Evolutionary conservation across 2,329 filamentous ascomycete species (phyloP).

Genomic region (Fusarium succisae): DNA sequence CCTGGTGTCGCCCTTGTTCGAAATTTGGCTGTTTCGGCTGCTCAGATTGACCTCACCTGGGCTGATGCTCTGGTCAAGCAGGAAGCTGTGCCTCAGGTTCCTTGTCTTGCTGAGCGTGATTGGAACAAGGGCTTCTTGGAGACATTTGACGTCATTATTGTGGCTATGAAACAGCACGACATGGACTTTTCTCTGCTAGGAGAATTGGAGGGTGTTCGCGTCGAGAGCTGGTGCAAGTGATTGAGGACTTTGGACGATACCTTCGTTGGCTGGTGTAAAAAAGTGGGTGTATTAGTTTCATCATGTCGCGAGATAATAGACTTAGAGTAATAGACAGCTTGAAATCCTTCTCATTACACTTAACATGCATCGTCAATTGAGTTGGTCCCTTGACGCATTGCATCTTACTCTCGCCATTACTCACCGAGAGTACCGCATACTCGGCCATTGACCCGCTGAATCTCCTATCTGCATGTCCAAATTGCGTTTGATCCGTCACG

Average conservation of each 20-base stretch:
- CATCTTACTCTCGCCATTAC: neutral
- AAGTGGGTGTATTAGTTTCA: no score
- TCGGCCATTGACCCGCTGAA: rapidly evolving
- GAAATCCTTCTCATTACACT: rapidly evolving
- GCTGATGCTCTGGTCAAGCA: neutral
- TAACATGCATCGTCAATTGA: rapidly evolving
- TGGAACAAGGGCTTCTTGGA: neutral
- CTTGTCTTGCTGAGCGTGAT: neutral
- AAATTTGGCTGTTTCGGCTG: neutral
- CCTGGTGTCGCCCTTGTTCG: neutral
- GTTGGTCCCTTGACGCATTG: rapidly evolving
- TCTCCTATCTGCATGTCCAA: neutral
- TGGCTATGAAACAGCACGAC: neutral
- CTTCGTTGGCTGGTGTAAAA: neutral
- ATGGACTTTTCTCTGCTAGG: neutral
- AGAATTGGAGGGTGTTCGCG: neutral
- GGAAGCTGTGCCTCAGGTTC: neutral
- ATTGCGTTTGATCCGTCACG: neutral
- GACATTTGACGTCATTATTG: neutral
- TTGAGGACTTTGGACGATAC: rapidly evolving
- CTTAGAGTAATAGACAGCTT: neutral
- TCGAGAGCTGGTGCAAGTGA: neutral
- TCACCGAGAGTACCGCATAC: no score
- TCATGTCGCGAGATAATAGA: neutral
- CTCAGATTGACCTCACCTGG: neutral